These are phyloP conservation scores for Jackrogersella multiformis DNA, from an alignment of 495 filamentous ascomycete species.

Conservation along the genomic window DNA sequence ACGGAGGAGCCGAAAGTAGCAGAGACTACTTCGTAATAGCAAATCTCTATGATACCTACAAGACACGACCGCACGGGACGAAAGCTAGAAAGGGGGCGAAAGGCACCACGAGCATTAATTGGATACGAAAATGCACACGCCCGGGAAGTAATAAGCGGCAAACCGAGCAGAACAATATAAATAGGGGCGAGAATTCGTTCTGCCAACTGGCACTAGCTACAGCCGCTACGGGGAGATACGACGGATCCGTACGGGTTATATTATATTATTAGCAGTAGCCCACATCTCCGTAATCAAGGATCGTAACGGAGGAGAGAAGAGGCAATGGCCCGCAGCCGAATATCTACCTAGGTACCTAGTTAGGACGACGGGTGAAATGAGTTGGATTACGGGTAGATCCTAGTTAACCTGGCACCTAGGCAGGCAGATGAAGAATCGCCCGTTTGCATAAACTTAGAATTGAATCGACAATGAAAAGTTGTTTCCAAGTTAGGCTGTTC, in stretches of 20 bases:
- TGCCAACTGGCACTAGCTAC: too few relatives aligned
- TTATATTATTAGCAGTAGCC: too few relatives aligned
- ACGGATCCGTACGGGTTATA: not conserved
- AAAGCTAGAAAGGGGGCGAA: not conserved
- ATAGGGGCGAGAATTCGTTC: not conserved
- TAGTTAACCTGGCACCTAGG: not conserved
- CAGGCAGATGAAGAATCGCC: not conserved
- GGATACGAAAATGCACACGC: conserved; percentile 4
- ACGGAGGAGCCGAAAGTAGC: conserved; percentile 12
- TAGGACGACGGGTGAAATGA: not conserved
- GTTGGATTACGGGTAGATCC: not conserved
- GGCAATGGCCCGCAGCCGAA: not conserved
- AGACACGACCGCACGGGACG: not conserved
- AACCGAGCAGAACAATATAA: not conserved
- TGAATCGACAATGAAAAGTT: not conserved
- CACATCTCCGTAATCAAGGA: not conserved
- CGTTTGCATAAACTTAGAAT: too few relatives aligned
- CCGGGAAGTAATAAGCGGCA: not conserved
- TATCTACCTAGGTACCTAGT: too few relatives aligned
- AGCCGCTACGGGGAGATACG: not conserved
- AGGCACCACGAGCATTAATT: not conserved
- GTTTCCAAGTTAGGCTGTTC: not conserved
- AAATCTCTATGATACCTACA: not conserved
- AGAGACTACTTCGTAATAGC: conserved; percentile 12
- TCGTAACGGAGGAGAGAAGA: not conserved